These are phyloP conservation scores for Hydrangea macrophylla DNA, from an alignment of 148 eudicot genomes.

Conservation along the genomic window DNA sequence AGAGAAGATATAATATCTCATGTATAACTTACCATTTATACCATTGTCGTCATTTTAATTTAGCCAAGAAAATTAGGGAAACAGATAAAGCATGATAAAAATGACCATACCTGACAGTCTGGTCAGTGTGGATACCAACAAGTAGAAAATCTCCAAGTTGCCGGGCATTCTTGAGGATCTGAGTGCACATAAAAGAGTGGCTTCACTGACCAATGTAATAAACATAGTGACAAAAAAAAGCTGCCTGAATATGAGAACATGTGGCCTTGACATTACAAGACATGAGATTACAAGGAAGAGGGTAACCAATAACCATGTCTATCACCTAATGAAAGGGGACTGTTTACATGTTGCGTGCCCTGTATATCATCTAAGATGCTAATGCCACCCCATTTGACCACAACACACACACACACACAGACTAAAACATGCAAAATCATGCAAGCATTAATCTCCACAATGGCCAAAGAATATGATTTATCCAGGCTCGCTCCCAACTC, in stretches of 20 bases:
- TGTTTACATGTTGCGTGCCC: not conserved
- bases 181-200: constrained; percentile 20
- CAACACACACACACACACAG: no score
- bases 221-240: constrained; percentile 1
- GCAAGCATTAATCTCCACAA: not conserved
- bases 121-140: constrained; percentile 84
- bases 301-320: not conserved
- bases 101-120: constrained; percentile 62
- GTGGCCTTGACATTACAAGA: not conserved
- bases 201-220: not conserved
- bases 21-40: no score
- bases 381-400: no score
- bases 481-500: not conserved
- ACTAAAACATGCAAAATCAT: not conserved
- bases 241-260: not conserved
- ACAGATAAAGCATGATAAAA: constrained; percentile 9
- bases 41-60: no score
- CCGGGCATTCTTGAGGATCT: constrained; percentile 86
- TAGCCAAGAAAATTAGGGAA: no score
- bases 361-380: no score
- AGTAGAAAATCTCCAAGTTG: constrained; percentile 94
- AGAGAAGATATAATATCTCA: no score
- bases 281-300: not conserved
- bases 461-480: not conserved
- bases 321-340: not conserved